phyloP scores from a whole-genome alignment of 2,329 filamentous ascomycete genomes.

The Aspergillus viridinutans region DNA sequence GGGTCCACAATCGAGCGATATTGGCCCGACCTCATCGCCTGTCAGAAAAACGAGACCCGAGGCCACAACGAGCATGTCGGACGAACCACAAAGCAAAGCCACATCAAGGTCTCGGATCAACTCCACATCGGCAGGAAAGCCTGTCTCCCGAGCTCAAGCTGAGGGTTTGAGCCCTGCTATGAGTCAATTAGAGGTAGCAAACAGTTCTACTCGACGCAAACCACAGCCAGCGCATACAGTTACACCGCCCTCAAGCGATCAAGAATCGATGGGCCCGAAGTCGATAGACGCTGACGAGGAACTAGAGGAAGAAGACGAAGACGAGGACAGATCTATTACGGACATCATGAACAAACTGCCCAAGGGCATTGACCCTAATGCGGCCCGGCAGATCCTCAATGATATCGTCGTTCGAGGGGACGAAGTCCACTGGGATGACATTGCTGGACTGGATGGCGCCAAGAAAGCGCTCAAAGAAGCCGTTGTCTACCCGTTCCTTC shows the following conservation, averaged over 20 bases:
- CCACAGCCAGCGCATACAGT: conserved; percentile 38
- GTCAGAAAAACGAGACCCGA: conserved; percentile 1
- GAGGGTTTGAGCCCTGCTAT: conserved; percentile 24
- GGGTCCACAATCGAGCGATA: conserved; percentile 13
- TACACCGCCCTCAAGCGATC: conserved; percentile 43
- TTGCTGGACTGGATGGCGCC: conserved; percentile 83
- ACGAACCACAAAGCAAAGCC: conserved; percentile 17
- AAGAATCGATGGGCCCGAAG: conserved; percentile 42
- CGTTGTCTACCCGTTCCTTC: conserved; percentile 93
- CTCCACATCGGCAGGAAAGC: conserved; percentile 1
- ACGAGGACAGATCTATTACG: conserved; percentile 55
- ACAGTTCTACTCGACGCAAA: conserved; percentile 20
- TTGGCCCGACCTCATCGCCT: background rate
- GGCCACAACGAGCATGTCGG: conserved; percentile 8
- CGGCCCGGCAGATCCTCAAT: conserved; percentile 89
- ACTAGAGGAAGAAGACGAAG: conserved; percentile 41
- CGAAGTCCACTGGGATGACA: conserved; percentile 89
- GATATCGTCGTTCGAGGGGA: conserved; percentile 94
- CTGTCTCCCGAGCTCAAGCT: conserved; percentile 28
- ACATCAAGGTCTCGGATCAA: conserved; percentile 13
- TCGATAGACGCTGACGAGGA: conserved; percentile 43
- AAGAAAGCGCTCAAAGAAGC: conserved; percentile 92
- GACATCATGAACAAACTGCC: conserved; percentile 73
- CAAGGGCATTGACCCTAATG: conserved; percentile 71
- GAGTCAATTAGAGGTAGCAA: conserved; percentile 21